Evolutionary conservation across 2,329 filamentous ascomycete genomes (phyloP), one percentile per base, ranked within the genome.

Genomic region (Cephalotrichum gorgonifer): DNA sequence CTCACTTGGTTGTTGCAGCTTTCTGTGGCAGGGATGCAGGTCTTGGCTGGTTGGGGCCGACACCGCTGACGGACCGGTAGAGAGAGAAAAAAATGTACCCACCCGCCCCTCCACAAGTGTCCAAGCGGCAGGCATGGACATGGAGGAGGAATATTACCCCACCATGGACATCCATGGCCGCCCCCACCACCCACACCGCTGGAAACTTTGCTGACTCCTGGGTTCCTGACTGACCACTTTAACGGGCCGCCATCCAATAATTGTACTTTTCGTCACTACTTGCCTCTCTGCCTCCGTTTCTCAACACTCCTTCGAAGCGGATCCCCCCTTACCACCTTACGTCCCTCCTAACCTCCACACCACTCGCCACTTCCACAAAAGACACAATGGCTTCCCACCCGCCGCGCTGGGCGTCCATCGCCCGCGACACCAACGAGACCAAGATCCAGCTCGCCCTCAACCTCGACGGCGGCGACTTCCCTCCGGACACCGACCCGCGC

Each of bases 381-480:
- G 4, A 25, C 47, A 23, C 38, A 17, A 48, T 43, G 46, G 25
- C 38, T 11, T 30, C 47, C 20, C 28, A 28, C 27, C 23, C 59
- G 48, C 62, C 68, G 41, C 86, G 91, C 62, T 88, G 84, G 66
- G 83, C 88, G 46, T 79, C 83, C 49, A 72, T 97, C 58, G 82
- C 85, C 55, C 88, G 93, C 64, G 85, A 91, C 68, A 98, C 93
- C 61, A 97, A 97, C 72, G 93, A 98, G 74, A 98, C 93, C 64
- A 95, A 94, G 65, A 95, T 98, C 67, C 83, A 93, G 64, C 76
- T 97, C 54, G 87, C 88, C 35, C 76, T 98, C 58, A 95, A 93
- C 70, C 79, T 98, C 53, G 93, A 98, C 68, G 93, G 93, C 63
- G 93, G 91, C 60, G 75, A 74, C 39, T 85, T 88, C 63, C 81